These are phyloP conservation scores for Flaveria sonorensis DNA, from an alignment of 129 eudicot species.

Conservation along the genomic window DNA sequence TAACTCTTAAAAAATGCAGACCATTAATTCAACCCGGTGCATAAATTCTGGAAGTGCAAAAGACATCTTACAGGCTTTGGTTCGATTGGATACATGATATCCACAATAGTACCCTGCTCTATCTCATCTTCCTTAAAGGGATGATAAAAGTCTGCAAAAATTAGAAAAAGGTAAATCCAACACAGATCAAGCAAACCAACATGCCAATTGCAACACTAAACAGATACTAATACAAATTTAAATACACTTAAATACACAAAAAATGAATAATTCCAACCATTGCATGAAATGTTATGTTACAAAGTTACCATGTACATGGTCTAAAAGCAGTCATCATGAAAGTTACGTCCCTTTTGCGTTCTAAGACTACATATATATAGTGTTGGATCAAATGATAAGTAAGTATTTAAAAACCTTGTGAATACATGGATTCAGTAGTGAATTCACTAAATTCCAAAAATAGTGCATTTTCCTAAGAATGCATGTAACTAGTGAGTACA, in stretches of 20 bases:
- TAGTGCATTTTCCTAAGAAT: neutral
- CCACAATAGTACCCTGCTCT: slow-evolving; percentile 80
- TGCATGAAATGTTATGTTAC: neutral
- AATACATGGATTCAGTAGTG: neutral
- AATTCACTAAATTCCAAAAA: neutral
- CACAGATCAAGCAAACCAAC: neutral
- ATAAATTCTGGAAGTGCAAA: neutral
- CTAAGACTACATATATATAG: neutral
- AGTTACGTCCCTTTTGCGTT: neutral
- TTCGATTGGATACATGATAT: slow-evolving; percentile 62
- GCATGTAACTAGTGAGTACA: too few relatives aligned
- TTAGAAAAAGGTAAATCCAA: neutral
- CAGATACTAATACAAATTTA: neutral
- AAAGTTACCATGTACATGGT: neutral
- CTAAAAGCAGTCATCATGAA: neutral
- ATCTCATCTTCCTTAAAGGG: slow-evolving; percentile 80
- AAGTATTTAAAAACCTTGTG: too few relatives aligned
- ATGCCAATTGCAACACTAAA: neutral
- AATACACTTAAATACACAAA: too few relatives aligned
- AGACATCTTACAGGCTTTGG: slow-evolving; percentile 64
- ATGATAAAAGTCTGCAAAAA: slow-evolving; percentile 66
- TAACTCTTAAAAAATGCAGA: neutral
- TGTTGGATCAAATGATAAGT: neutral
- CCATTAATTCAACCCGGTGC: slow-evolving; percentile 8
- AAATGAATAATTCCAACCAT: too few relatives aligned